Base-by-base conservation (phyloP, 208 protist genomes). In the Crithidia expoeki region DNA sequence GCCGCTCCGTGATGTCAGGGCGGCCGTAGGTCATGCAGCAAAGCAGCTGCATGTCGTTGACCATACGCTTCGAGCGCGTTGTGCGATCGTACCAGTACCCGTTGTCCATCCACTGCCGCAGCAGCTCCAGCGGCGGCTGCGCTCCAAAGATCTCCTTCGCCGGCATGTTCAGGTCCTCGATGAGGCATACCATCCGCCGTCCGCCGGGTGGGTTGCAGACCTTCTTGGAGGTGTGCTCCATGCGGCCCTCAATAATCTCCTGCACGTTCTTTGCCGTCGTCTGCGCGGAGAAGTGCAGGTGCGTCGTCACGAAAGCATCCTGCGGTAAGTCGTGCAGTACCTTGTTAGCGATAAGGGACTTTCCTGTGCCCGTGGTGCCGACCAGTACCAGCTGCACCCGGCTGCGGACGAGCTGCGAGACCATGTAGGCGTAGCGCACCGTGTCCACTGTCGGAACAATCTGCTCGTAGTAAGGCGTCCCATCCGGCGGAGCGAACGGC, bases 81-180 rank as follows among this genome's bases (percentile, higher is more conserved):
- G 83, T 83, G 53, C 95, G 76, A 81, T 99, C 97, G 84, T 99
- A 99, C 98, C 97, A 99, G 74, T 95, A 98, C 23, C 95, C 96
- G 80, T 98, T 98, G 67, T 99, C 96, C 63, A 99, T 90, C 94
- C 94, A 99, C 83, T 98, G 97, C 42, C 97, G 83, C 60, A 99
- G 79, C 47, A 99, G 80, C 86, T 99, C 98, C 30, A 99, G 88
- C 52, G 98, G 97, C 19, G 98, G 97, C 86, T 99, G 97, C 28
- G 96, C 96, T n/a, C 98, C 97, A 77, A 98, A 99, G 57, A 92
- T 88, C 76, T 99, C 98, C 82, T 98, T 98, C 16, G 90, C 83
- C 4, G 98, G 98, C 97, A 99, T 99, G 76, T 99, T 99, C 17
- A 99, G 84, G 68, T 99, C 98, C 86, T 99, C 98, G 53, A 99